Percentiles rank a stretch among this genome's conserved stretches.
Evolutionary conservation across 805 yeast species (phyloP).

Genomic region (Yamadazyma insecticola): DNA sequence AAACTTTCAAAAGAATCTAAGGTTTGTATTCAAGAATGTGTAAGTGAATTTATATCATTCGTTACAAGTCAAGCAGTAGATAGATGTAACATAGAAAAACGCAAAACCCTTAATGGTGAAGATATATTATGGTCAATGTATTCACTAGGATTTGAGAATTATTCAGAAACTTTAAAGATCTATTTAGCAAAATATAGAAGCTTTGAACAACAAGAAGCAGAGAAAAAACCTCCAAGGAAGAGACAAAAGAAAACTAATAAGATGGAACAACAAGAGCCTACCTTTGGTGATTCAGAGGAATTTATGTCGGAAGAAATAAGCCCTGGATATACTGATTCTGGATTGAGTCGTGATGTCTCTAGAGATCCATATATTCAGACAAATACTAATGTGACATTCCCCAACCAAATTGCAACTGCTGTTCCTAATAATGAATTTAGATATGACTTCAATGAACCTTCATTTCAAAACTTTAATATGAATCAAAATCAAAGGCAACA

Average conservation of each 20-base stretch:
- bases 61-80: constrained; percentile 80
- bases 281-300: constrained; percentile 9
- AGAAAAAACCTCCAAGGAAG: constrained; percentile 9
- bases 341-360: too few species aligned
- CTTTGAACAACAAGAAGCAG: constrained; percentile 12
- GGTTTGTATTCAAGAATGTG: constrained; percentile 80
- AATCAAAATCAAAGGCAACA: constrained; percentile 2
- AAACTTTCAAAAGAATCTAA: constrained; percentile 77
- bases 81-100: constrained; percentile 61
- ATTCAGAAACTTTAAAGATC: constrained; percentile 71
- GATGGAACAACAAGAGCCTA: constrained; percentile 1
- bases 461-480: constrained; percentile 6
- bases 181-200: constrained; percentile 37
- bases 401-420: too few species aligned
- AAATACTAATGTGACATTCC: too few species aligned
- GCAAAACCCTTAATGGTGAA: constrained; percentile 77
- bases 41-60: constrained; percentile 75
- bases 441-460: constrained; percentile 7
- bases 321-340: constrained; percentile 11
- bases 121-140: constrained; percentile 67
- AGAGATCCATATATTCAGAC: too few species aligned
- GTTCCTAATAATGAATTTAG: constrained; percentile 1
- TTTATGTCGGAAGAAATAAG: constrained; percentile 12
- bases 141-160: constrained; percentile 72
- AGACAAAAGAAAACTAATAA: constrained; percentile 3